Evolutionary conservation across 495 filamentous ascomycete species (phyloP).

Genomic region (Aspergillus conjunctus): DNA sequence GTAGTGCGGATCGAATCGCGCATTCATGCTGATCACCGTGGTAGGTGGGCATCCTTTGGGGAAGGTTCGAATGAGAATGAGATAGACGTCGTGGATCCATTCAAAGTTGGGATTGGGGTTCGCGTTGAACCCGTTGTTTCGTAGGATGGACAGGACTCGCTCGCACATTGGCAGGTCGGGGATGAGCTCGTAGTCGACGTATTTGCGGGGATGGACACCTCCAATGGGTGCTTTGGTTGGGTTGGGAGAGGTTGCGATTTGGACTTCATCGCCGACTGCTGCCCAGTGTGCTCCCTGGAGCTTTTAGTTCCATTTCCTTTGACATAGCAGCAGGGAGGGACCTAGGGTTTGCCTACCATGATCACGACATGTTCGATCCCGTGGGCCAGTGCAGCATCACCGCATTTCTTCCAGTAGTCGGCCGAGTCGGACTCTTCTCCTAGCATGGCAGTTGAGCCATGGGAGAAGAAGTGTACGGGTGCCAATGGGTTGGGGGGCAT

Average conservation of each 20-base stretch:
- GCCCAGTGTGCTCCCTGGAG: slow-evolving; percentile 61
- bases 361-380: slow-evolving; percentile 60
- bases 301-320: not conserved
- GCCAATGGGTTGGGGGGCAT: too few relatives aligned
- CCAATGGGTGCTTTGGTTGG: slow-evolving; percentile 56
- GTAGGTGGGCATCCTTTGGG: slow-evolving; percentile 54
- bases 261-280: slow-evolving; percentile 43
- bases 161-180: slow-evolving; percentile 51
- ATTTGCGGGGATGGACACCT: slow-evolving; percentile 56
- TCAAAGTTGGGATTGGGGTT: slow-evolving; percentile 49
- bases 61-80: slow-evolving; percentile 63
- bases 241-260: slow-evolving; percentile 55
- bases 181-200: slow-evolving; percentile 52
- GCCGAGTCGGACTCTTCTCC: slow-evolving; percentile 58
- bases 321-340: not conserved
- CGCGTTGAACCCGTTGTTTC: slow-evolving; percentile 48
- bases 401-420: slow-evolving; percentile 61
- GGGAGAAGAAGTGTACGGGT: slow-evolving; percentile 64
- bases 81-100: slow-evolving; percentile 64
- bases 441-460: slow-evolving; percentile 67
- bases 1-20: slow-evolving; percentile 58
- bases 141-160: slow-evolving; percentile 45
- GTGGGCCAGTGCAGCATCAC: slow-evolving; percentile 55
- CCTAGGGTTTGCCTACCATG: slow-evolving; percentile 48
- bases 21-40: slow-evolving; percentile 57